Percentiles rank a stretch among this genome's conserved stretches.
These are phyloP conservation scores for Sporothrix sp. DNA, from an alignment of 2,329 filamentous ascomycete species.

Conservation along the genomic window DNA sequence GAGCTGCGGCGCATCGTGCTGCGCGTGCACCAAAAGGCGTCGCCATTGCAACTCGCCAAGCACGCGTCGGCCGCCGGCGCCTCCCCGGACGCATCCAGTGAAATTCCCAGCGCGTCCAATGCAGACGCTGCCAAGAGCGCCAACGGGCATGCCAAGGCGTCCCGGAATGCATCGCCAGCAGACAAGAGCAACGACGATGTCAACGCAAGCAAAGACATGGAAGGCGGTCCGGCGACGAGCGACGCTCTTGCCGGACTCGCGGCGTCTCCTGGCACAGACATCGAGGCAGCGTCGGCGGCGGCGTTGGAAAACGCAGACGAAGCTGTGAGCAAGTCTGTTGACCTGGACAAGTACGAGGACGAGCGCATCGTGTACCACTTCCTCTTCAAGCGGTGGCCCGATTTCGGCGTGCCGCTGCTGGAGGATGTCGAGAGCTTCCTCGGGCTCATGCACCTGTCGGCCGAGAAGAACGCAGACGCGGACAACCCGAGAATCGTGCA, in stretches of 20 bases:
- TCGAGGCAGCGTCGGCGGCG: not conserved
- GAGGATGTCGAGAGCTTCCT: constrained; percentile 59
- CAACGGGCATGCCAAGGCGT: not conserved
- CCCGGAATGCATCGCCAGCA: not conserved
- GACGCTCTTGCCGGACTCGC: not conserved
- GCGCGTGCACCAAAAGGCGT: constrained; percentile 29
- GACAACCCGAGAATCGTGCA: constrained; percentile 71
- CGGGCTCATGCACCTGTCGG: constrained; percentile 58
- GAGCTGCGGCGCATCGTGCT: constrained; percentile 67
- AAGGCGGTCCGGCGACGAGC: not conserved
- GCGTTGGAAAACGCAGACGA: not conserved
- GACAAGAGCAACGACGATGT: not conserved
- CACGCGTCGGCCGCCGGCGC: not conserved
- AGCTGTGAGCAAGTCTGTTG: not conserved
- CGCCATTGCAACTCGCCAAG: not conserved
- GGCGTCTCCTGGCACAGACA: not conserved
- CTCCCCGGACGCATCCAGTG: not conserved
- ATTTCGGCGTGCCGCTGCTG: constrained; percentile 71
- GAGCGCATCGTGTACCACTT: constrained; percentile 70
- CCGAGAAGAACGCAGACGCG: constrained; percentile 43
- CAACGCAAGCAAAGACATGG: not conserved
- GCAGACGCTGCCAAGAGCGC: not conserved
- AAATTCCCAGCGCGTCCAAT: too few relatives aligned
- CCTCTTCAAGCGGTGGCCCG: constrained; percentile 80
- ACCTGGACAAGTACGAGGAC: constrained; percentile 28